Conservation (phyloP, 805 yeast species). For the Brettanomyces naardenensis region DNA sequence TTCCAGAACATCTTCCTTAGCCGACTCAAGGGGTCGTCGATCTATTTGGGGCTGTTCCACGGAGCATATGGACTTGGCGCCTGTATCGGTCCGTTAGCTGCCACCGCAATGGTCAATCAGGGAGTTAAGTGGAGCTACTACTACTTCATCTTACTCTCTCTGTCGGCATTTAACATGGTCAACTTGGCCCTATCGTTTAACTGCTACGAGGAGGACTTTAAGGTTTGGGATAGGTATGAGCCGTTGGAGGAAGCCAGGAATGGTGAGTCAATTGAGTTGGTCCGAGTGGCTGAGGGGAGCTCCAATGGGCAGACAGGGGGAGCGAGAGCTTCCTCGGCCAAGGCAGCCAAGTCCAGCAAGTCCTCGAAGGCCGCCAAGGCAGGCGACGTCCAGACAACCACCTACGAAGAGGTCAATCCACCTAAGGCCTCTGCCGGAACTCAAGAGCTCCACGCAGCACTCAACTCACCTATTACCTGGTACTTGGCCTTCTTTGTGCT, state of each 20-base stretch:
- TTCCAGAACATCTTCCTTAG: conserved; percentile 47
- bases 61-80: conserved; percentile 72
- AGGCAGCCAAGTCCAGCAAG: neutral
- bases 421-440: neutral
- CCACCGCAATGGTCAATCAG: conserved; percentile 42
- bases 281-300: neutral
- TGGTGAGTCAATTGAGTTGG: neutral
- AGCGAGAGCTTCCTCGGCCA: neutral
- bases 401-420: conserved; percentile 3
- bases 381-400: neutral
- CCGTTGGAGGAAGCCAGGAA: conserved; percentile 8
- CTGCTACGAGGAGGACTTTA: conserved; percentile 39
- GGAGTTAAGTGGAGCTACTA: conserved; percentile 48
- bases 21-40: conserved; percentile 44
- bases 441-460: conserved; percentile 27
- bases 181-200: conserved; percentile 37
- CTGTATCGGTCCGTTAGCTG: conserved; percentile 57
- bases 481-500: conserved; percentile 46
- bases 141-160: conserved; percentile 40
- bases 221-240: conserved; percentile 27
- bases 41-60: conserved; percentile 54
- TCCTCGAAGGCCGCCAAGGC: neutral
- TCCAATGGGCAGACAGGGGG: too few species aligned
- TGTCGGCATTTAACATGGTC: conserved; percentile 28
- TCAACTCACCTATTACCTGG: conserved; percentile 35